These are phyloP conservation scores for Marchantia polymorpha DNA, from an alignment of 225 moss, liverwort and hornwort species.

Conservation along the genomic window DNA sequence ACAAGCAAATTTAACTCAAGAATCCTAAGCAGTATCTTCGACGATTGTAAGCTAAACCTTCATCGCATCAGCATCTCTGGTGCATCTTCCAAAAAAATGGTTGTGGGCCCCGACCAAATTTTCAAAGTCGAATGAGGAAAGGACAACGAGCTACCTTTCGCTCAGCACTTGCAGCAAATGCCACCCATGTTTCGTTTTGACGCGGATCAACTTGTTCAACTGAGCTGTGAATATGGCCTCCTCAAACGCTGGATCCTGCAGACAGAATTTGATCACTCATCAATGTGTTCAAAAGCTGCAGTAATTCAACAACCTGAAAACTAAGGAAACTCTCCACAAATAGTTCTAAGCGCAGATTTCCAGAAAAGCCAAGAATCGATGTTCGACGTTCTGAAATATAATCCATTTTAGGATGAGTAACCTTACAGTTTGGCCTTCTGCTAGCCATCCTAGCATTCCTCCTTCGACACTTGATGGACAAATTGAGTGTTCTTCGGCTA, in stretches of 20 bases:
- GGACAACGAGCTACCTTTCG: constrained; percentile 50
- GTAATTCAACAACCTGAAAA: no score
- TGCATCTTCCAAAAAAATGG: not conserved
- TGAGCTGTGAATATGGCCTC: constrained; percentile 83
- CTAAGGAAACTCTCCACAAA: no score
- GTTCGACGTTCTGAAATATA: no score
- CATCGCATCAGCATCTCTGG: not conserved
- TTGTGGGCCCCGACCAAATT: no score
- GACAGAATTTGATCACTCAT: not conserved
- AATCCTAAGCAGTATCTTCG: not conserved
- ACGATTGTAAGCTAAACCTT: not conserved
- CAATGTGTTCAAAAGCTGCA: not conserved
- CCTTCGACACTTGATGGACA: constrained; percentile 83
- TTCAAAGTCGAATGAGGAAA: no score
- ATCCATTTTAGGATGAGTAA: no score
- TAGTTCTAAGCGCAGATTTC: no score
- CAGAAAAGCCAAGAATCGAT: no score
- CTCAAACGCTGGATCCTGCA: constrained; percentile 91
- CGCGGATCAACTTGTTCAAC: constrained; percentile 80
- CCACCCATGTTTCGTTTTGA: constrained; percentile 92
- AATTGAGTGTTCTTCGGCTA: constrained; percentile 74
- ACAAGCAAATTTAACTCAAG: not conserved
- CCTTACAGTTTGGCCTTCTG: constrained; percentile 79
- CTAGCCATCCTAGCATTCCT: constrained; percentile 93
- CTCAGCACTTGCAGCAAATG: constrained; percentile 91